Evolutionary conservation across 2,329 filamentous ascomycete species (phyloP).

Genomic region (Furcasterigmium sp.): DNA sequence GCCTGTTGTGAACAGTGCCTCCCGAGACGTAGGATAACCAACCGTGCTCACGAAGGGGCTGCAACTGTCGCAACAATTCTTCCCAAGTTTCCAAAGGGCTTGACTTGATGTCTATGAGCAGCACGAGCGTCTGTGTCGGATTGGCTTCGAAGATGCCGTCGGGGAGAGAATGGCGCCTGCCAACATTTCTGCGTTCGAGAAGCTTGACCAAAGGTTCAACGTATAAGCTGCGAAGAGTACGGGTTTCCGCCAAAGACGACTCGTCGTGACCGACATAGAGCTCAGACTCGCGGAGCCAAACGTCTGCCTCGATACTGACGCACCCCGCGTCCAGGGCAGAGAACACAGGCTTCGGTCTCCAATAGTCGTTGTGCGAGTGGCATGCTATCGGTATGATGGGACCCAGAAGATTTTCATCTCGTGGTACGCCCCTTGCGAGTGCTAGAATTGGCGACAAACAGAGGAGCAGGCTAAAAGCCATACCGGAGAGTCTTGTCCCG

Average conservation of each 20-base stretch:
- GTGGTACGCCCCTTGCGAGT: too few relatives aligned
- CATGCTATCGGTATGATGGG: constrained; percentile 47
- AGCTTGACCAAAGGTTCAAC: constrained; percentile 57
- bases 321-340: constrained; percentile 56
- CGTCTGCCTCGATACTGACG: constrained; percentile 62
- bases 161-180: constrained; percentile 29
- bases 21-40: constrained; percentile 52
- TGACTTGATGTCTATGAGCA: constrained; percentile 69
- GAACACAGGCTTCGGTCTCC: constrained; percentile 57
- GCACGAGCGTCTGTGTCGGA: constrained; percentile 47
- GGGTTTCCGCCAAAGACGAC: constrained; percentile 44
- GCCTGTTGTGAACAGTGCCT: constrained; percentile 42
- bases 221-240: constrained; percentile 59
- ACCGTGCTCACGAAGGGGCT: constrained; percentile 51
- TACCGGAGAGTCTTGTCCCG: too few relatives aligned
- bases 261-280: constrained; percentile 61
- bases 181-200: constrained; percentile 43
- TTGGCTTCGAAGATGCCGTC: constrained; percentile 53
- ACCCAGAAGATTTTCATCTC: too few relatives aligned
- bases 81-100: constrained; percentile 45
- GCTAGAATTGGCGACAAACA: too few relatives aligned
- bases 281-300: constrained; percentile 52
- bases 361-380: constrained; percentile 70
- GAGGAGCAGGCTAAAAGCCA: too few relatives aligned
- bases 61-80: constrained; percentile 47